A percentile compares a stretch with the other conserved stretches of the same genome.
Conservation (phyloP, 257 asterid species). For the Ilex aquifolium region DNA sequence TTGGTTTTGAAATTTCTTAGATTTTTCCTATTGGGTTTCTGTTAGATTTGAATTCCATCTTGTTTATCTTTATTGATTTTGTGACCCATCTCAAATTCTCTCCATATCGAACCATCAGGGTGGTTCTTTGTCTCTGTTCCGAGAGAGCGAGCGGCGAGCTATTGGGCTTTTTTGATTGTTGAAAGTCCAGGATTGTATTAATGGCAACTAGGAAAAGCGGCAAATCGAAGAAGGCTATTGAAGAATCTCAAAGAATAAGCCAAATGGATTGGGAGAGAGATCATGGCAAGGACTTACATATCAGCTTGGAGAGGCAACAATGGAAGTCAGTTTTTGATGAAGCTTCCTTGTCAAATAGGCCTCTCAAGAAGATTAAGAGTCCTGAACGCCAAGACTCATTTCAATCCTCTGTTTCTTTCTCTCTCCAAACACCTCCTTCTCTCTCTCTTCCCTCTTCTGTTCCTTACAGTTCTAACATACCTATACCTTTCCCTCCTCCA, state of each 20-base stretch:
- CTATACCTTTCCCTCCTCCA: conserved; percentile 14
- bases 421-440: conserved; percentile 15
- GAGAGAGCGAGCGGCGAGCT: conserved; percentile 57
- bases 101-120: not conserved
- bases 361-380: conserved; percentile 55
- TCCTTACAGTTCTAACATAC: conserved; percentile 1
- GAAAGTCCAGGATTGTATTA: not conserved
- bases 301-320: conserved; percentile 29
- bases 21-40: conserved; percentile 5
- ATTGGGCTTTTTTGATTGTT: not conserved
- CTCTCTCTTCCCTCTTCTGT: conserved; percentile 9
- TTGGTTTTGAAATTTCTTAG: conserved; percentile 19
- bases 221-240: conserved; percentile 34
- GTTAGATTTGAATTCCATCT: not conserved
- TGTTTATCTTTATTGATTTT: not conserved
- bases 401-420: conserved; percentile 15
- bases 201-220: conserved; percentile 49
- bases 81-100: conserved; percentile 15
- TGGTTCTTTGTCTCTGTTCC: not conserved
- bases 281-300: conserved; percentile 18
- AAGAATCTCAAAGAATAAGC: conserved; percentile 14
- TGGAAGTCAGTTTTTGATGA: conserved; percentile 56
- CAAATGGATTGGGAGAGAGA: conserved; percentile 33
- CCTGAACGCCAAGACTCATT: conserved; percentile 42
- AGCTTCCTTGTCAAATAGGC: conserved; percentile 51